These are phyloP conservation scores for Bidens hawaiensis DNA, from an alignment of 140 eudicot species.

Conservation along the genomic window DNA sequence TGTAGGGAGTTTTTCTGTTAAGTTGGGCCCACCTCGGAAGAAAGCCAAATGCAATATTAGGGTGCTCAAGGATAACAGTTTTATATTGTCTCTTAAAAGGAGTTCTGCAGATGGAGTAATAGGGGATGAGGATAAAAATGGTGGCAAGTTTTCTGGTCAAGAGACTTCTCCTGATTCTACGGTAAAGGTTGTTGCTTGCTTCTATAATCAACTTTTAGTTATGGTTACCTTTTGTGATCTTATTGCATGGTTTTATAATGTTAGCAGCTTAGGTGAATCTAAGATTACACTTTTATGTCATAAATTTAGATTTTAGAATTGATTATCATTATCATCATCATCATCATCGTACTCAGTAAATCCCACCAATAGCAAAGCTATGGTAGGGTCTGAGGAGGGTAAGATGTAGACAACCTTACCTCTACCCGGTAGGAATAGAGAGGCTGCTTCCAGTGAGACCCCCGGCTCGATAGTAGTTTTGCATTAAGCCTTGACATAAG, in stretches of 20 bases:
- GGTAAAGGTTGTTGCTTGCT: constrained; percentile 39
- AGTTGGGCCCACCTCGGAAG: constrained; percentile 68
- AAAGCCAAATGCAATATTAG: constrained; percentile 56
- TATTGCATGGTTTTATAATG: too few species aligned
- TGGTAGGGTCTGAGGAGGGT: too few species aligned
- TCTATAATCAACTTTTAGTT: not conserved
- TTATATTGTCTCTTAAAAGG: constrained; percentile 35
- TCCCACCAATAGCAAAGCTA: too few species aligned
- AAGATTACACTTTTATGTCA: constrained; percentile 12
- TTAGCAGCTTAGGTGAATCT: too few species aligned
- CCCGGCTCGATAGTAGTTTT: too few species aligned
- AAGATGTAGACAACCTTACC: too few species aligned
- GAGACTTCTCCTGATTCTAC: constrained; percentile 39
- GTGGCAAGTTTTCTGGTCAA: constrained; percentile 23
- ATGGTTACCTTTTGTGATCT: too few species aligned
- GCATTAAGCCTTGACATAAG: too few species aligned
- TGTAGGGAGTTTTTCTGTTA: constrained; percentile 55
- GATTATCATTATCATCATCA: too few species aligned
- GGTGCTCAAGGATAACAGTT: constrained; percentile 45
- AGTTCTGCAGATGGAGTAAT: constrained; percentile 30
- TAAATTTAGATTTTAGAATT: not conserved
- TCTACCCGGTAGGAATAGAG: too few species aligned
- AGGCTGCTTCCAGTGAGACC: too few species aligned
- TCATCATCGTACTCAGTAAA: too few species aligned
- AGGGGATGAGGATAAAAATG: constrained; percentile 28